Evolutionary conservation across 257 asterid genomes (phyloP).

Genomic region (Oldenlandia corymbosa): DNA sequence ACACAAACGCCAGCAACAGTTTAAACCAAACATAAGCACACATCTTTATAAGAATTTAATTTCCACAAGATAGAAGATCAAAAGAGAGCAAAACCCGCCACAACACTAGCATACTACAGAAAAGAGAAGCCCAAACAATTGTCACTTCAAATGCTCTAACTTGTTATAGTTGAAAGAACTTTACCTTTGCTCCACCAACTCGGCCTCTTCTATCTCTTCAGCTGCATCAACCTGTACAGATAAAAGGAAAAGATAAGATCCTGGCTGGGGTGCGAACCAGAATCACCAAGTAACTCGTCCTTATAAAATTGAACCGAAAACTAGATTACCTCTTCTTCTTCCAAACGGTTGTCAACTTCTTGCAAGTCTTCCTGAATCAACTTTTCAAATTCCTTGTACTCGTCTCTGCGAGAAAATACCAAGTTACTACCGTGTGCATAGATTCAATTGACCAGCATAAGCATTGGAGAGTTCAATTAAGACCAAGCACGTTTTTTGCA

Average conservation of each 20-base stretch:
- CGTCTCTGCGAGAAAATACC: slow-evolving; percentile 54
- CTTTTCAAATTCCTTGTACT: slow-evolving; percentile 90
- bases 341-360: slow-evolving; percentile 76
- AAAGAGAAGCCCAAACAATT: neutral
- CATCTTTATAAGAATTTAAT: neutral
- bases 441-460: neutral
- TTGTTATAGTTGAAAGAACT: neutral
- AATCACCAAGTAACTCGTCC: slow-evolving; percentile 2
- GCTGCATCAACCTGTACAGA: slow-evolving; percentile 82
- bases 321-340: slow-evolving; percentile 89
- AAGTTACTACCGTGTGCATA: slow-evolving; percentile 1
- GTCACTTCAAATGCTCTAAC: neutral
- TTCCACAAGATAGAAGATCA: too few species aligned
- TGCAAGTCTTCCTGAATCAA: slow-evolving; percentile 77
- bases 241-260: slow-evolving; percentile 17
- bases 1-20: too few species aligned
- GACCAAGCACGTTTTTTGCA: too few species aligned
- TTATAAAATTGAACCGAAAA: slow-evolving; percentile 7
- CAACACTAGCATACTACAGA: neutral
- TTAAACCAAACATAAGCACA: too few species aligned
- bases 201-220: slow-evolving; percentile 83
- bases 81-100: slow-evolving; percentile 1
- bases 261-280: slow-evolving; percentile 9
- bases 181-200: slow-evolving; percentile 77
- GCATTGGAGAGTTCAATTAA: too few species aligned